phyloP scores from a whole-genome alignment of 2,329 filamentous ascomycete genomes.

The Colletotrichum navitas region DNA sequence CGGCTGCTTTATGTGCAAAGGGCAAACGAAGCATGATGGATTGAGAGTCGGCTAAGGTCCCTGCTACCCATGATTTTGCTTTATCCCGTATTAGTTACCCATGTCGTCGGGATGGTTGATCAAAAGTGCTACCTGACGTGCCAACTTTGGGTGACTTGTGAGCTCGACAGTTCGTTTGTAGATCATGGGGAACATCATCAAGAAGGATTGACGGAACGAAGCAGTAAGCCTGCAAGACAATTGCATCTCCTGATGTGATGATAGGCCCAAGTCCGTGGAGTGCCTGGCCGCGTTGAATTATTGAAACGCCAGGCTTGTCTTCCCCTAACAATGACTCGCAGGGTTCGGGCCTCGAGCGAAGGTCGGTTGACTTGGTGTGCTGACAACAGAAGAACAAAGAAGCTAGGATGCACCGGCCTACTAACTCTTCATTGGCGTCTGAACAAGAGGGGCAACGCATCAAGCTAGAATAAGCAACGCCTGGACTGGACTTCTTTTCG shows the following conservation, averaged over 20 bases:
- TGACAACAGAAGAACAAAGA: conserved; percentile 17
- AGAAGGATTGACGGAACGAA: conserved; percentile 1
- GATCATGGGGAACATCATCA: conserved; percentile 16
- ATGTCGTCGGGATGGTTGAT: conserved; percentile 6
- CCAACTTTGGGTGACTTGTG: not conserved
- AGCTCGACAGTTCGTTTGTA: conserved; percentile 14
- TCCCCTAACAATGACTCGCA: conserved; percentile 39
- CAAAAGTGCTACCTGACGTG: not conserved
- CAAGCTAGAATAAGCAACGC: conserved; percentile 11
- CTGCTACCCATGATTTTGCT: conserved; percentile 26
- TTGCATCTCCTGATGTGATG: conserved; percentile 26
- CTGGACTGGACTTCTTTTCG: not conserved
- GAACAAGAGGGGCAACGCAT: conserved; percentile 12
- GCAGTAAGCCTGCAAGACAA: not conserved
- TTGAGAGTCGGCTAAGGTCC: conserved; percentile 35
- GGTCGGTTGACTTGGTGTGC: conserved; percentile 11
- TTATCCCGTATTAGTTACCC: conserved; percentile 27
- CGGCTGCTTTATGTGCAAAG: conserved; percentile 7
- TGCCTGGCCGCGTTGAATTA: conserved; percentile 22
- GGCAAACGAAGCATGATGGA: conserved; percentile 19
- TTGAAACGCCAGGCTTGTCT: conserved; percentile 38
- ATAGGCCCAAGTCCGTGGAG: conserved; percentile 16
- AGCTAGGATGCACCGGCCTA: conserved; percentile 33
- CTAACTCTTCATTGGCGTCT: conserved; percentile 2
- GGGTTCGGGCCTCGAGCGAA: conserved; percentile 25